Base-by-base conservation (phyloP, 2,329 filamentous ascomycete species). In the Hymenoscyphus fraxineus region DNA sequence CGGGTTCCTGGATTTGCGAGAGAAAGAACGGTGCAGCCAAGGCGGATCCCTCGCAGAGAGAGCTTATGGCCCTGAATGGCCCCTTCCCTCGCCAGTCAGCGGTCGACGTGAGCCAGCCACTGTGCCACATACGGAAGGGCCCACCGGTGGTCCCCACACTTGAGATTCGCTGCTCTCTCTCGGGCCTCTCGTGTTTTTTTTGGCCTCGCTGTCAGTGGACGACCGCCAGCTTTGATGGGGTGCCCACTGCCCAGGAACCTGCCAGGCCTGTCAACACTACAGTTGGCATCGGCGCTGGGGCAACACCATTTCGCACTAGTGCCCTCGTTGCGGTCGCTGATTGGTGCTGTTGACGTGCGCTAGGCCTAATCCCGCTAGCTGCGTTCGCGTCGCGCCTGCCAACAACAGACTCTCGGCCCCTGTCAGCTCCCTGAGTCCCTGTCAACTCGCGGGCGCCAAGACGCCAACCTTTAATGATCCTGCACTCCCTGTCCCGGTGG, bases 401-500 rank as follows among this genome's bases (percentile, higher is more conserved):
- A n/a, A 22, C 15, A 16, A 10, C n/a, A 12, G 44, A 19, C n/a
- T 12, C 6, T 15, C 16, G 4, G 16, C 41, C 41, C n/a, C 9
- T 10, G 22, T 22, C n/a, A 9, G 44, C 44, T 27, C 27, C 27
- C 27, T 27, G 27, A 19, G 19, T 27, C 27, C 27, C 27, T 27
- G 27, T 27, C n/a, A 47, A 47, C 41, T 51, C 44, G 22, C 44
- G 44, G 44, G 19, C 19, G 44, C 44, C 44, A 51, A 51, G 44
- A 0, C 35, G 44, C 44, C 44, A 51, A 51, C 22, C n/a, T 51
- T 19, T 51, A 51, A 51, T 51, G 44, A 22, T 51, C 40, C 39
- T 60, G 59, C 59, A 16, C 35, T 38, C 61, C 38, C 58, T 40
- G 51, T 31, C 13, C 51, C 35, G 35, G 35, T 35, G 35, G 35